These are phyloP conservation scores for Fusarium armeniacum DNA, from an alignment of 2,329 filamentous ascomycete genomes.

Conservation along the genomic window DNA sequence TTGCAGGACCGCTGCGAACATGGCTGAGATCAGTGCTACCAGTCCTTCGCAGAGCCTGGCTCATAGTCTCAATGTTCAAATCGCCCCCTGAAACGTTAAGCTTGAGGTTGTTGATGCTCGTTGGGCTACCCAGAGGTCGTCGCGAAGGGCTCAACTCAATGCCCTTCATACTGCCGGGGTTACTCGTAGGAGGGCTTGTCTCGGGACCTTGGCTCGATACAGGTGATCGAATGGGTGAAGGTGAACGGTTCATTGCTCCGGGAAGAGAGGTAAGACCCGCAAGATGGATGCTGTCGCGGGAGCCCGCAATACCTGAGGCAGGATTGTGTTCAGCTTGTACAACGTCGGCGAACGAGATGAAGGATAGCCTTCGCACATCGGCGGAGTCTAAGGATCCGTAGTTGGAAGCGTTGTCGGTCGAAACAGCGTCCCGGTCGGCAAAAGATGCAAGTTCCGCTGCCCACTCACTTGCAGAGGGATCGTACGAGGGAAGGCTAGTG, in stretches of 20 bases:
- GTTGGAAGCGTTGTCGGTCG: conserved; percentile 76
- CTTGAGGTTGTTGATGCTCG: conserved; percentile 64
- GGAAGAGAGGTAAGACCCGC: conserved; percentile 75
- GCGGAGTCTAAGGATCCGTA: conserved; percentile 81
- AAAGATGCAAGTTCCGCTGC: conserved; percentile 70
- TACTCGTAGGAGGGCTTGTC: conserved; percentile 82
- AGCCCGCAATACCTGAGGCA: conserved; percentile 63
- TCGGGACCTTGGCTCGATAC: conserved; percentile 77
- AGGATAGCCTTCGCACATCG: conserved; percentile 87
- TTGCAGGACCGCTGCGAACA: conserved; percentile 69
- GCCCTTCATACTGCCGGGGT: conserved; percentile 79
- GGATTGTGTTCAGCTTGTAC: conserved; percentile 86
- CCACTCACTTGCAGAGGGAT: conserved; percentile 64
- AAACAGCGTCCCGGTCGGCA: conserved; percentile 59
- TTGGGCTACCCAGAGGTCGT: conserved; percentile 74
- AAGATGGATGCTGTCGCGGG: conserved; percentile 78
- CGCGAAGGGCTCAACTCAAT: conserved; percentile 77
- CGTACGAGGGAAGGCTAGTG: conserved; percentile 55
- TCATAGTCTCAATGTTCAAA: conserved; percentile 93
- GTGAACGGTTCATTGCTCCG: conserved; percentile 72
- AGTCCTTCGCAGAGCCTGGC: conserved; percentile 86
- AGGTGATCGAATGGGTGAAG: conserved; percentile 84
- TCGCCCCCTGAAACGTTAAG: conserved; percentile 67
- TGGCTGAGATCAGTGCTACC: conserved; percentile 82
- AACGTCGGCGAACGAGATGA: conserved; percentile 97